Percentiles rank a stretch among this genome's conserved stretches.
phyloP scores from a whole-genome alignment of 2,329 filamentous ascomycete genomes.

The Clarireedia paspali region DNA sequence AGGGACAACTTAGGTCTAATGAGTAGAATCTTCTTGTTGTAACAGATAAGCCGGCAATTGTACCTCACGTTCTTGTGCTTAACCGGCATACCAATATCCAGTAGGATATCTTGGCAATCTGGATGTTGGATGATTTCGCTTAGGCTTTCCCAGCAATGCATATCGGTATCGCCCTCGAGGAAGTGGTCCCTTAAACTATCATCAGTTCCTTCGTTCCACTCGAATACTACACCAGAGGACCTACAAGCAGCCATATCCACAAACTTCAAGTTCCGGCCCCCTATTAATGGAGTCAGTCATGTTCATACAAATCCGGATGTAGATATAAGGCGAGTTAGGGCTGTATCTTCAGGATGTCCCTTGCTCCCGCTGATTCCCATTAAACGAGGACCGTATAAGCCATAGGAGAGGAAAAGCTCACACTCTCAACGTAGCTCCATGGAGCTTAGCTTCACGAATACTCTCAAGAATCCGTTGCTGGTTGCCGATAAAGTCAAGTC shows the following conservation, averaged over 20 bases:
- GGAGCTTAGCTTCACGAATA: constrained; percentile 45
- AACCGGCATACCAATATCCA: constrained; percentile 57
- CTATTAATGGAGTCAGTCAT: no score
- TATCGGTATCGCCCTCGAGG: constrained; percentile 40
- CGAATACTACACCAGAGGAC: no score
- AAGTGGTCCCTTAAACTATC: constrained; percentile 9
- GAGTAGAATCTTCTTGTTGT: constrained; percentile 54
- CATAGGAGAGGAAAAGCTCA: no score
- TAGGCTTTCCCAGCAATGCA: constrained; percentile 37
- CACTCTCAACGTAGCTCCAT: constrained; percentile 46
- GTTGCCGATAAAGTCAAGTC: constrained; percentile 9
- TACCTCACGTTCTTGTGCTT: constrained; percentile 49
- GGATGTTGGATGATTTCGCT: constrained; percentile 51
- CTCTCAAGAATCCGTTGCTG: constrained; percentile 48
- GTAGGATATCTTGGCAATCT: constrained; percentile 55
- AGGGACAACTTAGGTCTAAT: constrained; percentile 67
- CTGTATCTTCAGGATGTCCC: no score
- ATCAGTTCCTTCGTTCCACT: no score
- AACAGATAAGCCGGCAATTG: constrained; percentile 57
- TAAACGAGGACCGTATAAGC: no score
- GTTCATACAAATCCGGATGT: no score
- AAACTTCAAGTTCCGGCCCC: constrained; percentile 36
- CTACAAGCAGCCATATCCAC: constrained; percentile 42
- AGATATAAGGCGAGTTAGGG: no score
- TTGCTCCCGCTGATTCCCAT: no score